Percentiles rank a stretch among this genome's conserved stretches.
Evolutionary conservation across 495 filamentous ascomycete genomes (phyloP).

Genomic region (Podospora sp.): DNA sequence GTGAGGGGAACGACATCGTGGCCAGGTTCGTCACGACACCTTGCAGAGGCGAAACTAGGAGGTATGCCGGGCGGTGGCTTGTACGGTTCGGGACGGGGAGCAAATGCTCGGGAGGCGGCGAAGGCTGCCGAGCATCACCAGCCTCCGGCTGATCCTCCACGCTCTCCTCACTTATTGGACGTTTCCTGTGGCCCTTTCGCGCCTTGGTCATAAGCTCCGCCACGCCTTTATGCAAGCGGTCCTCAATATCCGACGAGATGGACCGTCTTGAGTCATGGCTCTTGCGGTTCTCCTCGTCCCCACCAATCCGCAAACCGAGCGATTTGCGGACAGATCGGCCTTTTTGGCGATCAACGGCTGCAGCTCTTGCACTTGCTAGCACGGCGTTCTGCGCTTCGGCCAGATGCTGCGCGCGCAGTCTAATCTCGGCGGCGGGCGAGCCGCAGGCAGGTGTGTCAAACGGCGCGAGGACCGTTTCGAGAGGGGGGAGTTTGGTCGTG

Average conservation of each 20-base stretch:
- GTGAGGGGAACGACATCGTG: conserved; percentile 52
- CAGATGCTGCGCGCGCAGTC: conserved; percentile 64
- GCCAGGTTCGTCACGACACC: conserved; percentile 61
- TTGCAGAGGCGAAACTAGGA: conserved; percentile 80
- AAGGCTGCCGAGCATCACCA: conserved; percentile 21
- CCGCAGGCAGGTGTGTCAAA: conserved; percentile 57
- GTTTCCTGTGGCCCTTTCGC: conserved; percentile 32
- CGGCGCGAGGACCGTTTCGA: conserved; percentile 57
- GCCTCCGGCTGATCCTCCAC: neutral
- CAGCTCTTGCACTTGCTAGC: conserved; percentile 30
- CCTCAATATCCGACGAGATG: conserved; percentile 37
- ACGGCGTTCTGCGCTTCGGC: conserved; percentile 56
- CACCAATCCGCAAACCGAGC: conserved; percentile 43
- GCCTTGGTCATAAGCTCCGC: conserved; percentile 42
- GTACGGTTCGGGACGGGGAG: conserved; percentile 29
- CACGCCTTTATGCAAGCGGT: conserved; percentile 44
- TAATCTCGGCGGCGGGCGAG: conserved; percentile 64
- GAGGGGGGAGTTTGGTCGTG: conserved; percentile 67
- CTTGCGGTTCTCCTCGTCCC: conserved; percentile 40
- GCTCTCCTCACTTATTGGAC: conserved; percentile 8
- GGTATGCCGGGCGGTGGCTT: conserved; percentile 58
- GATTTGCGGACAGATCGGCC: conserved; percentile 34
- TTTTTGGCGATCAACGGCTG: conserved; percentile 25
- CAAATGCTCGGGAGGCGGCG: conserved; percentile 26
- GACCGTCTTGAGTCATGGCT: conserved; percentile 35